phyloP scores from a whole-genome alignment of 495 filamentous ascomycete species.

The Acidiella bohemica region DNA sequence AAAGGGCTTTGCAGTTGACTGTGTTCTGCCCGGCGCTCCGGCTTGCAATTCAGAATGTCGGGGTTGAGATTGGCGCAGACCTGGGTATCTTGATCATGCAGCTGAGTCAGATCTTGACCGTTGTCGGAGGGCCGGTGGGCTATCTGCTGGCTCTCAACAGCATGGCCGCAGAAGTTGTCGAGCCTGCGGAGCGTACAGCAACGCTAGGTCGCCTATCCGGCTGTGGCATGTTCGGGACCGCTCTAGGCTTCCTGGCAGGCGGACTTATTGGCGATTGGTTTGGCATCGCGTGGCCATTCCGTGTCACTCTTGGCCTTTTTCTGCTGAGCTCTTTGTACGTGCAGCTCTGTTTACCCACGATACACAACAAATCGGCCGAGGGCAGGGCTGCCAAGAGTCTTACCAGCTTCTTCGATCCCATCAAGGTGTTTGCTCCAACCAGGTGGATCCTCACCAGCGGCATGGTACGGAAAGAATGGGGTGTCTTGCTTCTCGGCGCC shows the following conservation, averaged over 20 bases:
- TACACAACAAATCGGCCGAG: slow-evolving; percentile 24
- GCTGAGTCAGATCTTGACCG: slow-evolving; percentile 40
- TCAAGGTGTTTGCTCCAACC: slow-evolving; percentile 38
- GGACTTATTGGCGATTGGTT: slow-evolving; percentile 40
- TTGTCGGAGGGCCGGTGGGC: slow-evolving; percentile 43
- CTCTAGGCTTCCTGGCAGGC: slow-evolving; percentile 39
- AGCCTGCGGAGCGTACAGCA: slow-evolving; percentile 36
- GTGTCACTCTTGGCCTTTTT: slow-evolving; percentile 33
- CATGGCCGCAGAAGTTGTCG: slow-evolving; percentile 37
- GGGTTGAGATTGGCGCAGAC: slow-evolving; percentile 36
- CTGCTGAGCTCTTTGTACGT: slow-evolving; percentile 20
- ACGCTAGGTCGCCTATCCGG: slow-evolving; percentile 42
- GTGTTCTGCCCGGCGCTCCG: slow-evolving; percentile 40
- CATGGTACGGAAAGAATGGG: slow-evolving; percentile 33
- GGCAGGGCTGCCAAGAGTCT: slow-evolving; percentile 21
- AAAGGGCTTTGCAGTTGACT: slow-evolving; percentile 37
- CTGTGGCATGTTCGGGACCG: slow-evolving; percentile 41
- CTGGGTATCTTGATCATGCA: slow-evolving; percentile 44
- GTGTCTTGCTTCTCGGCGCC: slow-evolving; percentile 38
- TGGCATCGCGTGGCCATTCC: slow-evolving; percentile 40
- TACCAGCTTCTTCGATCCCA: slow-evolving; percentile 38
- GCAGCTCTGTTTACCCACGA: slow-evolving; percentile 25
- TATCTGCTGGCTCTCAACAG: slow-evolving; percentile 45
- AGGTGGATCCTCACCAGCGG: slow-evolving; percentile 33
- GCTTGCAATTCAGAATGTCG: slow-evolving; percentile 40